Evolutionary conservation across 805 yeast species (phyloP), one percentile per base, ranked within the genome.

Genomic region (Lachancea sp.): DNA sequence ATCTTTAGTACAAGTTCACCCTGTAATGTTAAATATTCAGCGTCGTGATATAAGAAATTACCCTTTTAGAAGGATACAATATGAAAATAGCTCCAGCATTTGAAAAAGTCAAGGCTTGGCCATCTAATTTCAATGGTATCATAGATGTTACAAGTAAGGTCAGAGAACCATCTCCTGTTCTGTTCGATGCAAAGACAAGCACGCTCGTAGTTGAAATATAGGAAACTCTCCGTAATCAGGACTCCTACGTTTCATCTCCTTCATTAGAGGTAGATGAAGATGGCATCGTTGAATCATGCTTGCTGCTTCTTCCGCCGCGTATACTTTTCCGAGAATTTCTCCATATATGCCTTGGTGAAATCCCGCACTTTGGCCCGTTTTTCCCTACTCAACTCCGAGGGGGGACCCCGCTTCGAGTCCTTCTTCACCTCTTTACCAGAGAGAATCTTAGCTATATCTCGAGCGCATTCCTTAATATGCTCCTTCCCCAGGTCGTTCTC

Each of bases 391-490:
- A 85, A 67, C 42, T 78, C 80, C 11, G 52, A 49, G 1, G 87
- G 82, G 3, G 80, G 78, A 1, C 51, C 29, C 28, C 41, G 53
- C 1, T 48, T 35, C 8, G 58, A 52, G 38, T 60, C 60, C 9
- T 66, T 63, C 39, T 63, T 61, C 21, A 59, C 45, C 58, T 87
- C 97, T 58, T 90, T 92, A 4, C 71, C 70, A 0, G 79, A 75
- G 32, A 92, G 65, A 0, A 68, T 63, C 47, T 78, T 74, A 4
- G 81, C 87, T 42, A 90, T 77, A 36, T 88, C 96, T 45, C 77
- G 74, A 2, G 96, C 85, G 61, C 88, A 82, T 28, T 72, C 72
- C 62, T 89, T 90, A 38, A 86, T 55, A 41, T 77, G 71, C 4
- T 83, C 95, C 43, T 77, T 78, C 4, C 87, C 88, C 17, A 90